phyloP scores from a whole-genome alignment of 2,329 filamentous ascomycete genomes.

The Drechslera avenae region DNA sequence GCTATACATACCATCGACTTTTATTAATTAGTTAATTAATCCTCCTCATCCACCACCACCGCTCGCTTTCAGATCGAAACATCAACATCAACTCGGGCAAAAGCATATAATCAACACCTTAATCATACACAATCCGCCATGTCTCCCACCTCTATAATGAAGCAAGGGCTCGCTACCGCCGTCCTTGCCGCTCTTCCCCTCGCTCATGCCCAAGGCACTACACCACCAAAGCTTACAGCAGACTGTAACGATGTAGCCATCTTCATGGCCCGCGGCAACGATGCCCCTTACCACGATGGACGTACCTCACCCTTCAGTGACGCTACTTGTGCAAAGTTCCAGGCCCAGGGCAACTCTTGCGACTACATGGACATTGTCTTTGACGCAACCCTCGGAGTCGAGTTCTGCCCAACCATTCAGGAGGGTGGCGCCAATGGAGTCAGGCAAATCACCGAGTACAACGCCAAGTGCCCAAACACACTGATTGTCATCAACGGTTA shows the following conservation, averaged over 20 bases:
- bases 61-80: background rate
- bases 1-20: background rate
- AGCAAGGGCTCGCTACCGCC: slow-evolving; percentile 10
- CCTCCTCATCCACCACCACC: background rate
- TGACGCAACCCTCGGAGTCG: slow-evolving; percentile 6
- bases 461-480: slow-evolving; percentile 7
- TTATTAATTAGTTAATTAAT: slow-evolving; percentile 1
- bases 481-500: slow-evolving; percentile 10
- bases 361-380: slow-evolving; percentile 12
- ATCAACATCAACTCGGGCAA: background rate
- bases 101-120: background rate
- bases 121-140: background rate
- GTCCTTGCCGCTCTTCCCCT: slow-evolving; percentile 10
- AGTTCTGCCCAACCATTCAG: slow-evolving; percentile 9
- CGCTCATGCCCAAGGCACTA: slow-evolving; percentile 5
- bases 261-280: slow-evolving; percentile 13
- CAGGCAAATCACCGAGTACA: slow-evolving; percentile 13
- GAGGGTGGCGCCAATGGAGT: slow-evolving; percentile 10
- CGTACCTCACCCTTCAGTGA: slow-evolving; percentile 10
- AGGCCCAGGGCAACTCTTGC: slow-evolving; percentile 10
- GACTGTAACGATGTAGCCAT: slow-evolving; percentile 11
- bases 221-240: slow-evolving; percentile 8
- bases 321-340: slow-evolving; percentile 6
- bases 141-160: slow-evolving; percentile 4
- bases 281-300: slow-evolving; percentile 9